Base-by-base conservation (phyloP, 169 alveolate genomes). In the Cryptosporidium meleagridis region DNA sequence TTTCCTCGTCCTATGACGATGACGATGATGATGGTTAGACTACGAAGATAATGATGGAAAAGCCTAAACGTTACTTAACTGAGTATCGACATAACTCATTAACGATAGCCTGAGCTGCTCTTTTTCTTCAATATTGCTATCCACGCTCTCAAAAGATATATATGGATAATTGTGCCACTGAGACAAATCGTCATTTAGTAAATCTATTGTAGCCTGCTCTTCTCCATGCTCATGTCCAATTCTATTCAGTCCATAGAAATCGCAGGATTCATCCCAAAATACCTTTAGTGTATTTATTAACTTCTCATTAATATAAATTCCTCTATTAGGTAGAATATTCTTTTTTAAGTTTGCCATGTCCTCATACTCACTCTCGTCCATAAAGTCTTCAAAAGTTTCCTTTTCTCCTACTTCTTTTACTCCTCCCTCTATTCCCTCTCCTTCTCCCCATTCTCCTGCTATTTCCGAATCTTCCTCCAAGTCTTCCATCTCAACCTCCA, bases 141-240 rank as follows among this genome's bases (percentile, higher is more conserved):
- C 75, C 29, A 80, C 52, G 10, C 37, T 80, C 16, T 65, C 89
- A 59, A 80, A 80, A 58, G 89, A 62, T n/a, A 80, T 51, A 62
- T 29, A 80, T n/a, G 89, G 89, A 80, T 80, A 80, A 29, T 62
- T 39, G 68, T 80, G 53, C 89, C 89, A 80, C 68, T 59, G 75
- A 62, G 89, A 80, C 14, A 80, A 39, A 26, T 80, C 89, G 26
- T 65, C 73, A 7, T 16, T 65, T 1, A 65, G 53, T 44, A 80
- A 29, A 70, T 80, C 89, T 10, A 80, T 62, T 4, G 48, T 48
- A 3, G 29, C 23, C n/a, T 18, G 2, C 29, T 33, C n/a, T 3
- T 58, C 70, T 21, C 67, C 72, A 2, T 58, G 65, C 7, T 35
- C 33, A 31, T 55, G 12, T 59, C 35, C 75, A 23, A 26, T 51